Base-by-base conservation (phyloP, 495 filamentous ascomycete species). In the Xylaria intraflava region DNA sequence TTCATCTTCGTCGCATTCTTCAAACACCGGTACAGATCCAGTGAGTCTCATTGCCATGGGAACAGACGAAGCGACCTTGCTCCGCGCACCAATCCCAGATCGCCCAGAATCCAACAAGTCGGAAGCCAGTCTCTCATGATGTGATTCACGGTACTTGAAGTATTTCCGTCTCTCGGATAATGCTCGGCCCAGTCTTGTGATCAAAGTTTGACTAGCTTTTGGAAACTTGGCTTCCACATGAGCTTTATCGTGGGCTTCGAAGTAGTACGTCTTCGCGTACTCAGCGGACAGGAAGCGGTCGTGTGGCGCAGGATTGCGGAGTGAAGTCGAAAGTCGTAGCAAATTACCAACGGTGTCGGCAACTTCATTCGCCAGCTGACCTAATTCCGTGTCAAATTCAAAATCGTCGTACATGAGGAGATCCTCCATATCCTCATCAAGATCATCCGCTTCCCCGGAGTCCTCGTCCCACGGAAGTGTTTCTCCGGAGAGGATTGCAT, bases 71-170 rank as follows among this genome's bases (percentile, higher is more conserved):
- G 48, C 48, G 5, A 42, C 38, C 0, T 35, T 51, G 22, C 48
- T 51, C 41, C 48, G 38, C 20, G 19, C 33, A 12, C 49, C 47
- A 19, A n/a, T 52, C 3, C 16, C 20, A 14, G 35, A 36, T 9
- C 38, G 45, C 8, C 23, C 20, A 10, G 49, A 41, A 19, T 55
- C 45, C 12, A 54, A 55, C 51, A 53, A 50, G 24, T 52, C 60
- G 40, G 56, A 53, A 1, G 57, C 44, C 0, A 74, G 49, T 52
- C 72, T 73, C 12, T 48, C 40, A 48, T 64, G 60, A 60, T 72
- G 72, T 48, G 61, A 57, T 55, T 70, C 59, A 1, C 68, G 61
- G 42, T 73, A 75, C 42, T 47, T 64, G 10, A 73, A 52, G 52
- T 65, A 71, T 23, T 67, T 58, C 6, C 67, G 63, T 30, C 70